A percentile compares a stretch with the other conserved stretches of the same genome.
These are phyloP conservation scores for Ceratocystis albifundus DNA, from an alignment of 2,329 filamentous ascomycete species.

Conservation along the genomic window DNA sequence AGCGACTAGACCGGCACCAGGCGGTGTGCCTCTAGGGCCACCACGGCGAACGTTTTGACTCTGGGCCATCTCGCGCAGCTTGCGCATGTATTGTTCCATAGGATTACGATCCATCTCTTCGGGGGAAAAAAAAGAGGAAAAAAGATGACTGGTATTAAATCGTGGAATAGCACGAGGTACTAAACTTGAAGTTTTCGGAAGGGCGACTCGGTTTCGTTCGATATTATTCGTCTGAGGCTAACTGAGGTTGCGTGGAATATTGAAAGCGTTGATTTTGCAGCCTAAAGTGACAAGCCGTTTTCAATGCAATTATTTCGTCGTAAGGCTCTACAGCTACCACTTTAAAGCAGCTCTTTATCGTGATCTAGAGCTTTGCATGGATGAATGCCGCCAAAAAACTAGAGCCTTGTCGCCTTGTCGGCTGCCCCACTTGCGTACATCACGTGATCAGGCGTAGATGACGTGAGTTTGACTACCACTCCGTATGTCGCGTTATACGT, in stretches of 20 bases:
- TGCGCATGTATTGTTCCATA: slow-evolving; percentile 41
- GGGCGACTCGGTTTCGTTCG: slow-evolving; percentile 1
- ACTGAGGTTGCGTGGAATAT: too few relatives aligned
- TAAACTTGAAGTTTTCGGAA: neutral
- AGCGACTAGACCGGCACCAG: slow-evolving; percentile 33
- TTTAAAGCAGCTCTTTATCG: neutral
- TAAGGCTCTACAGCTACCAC: slow-evolving; percentile 13
- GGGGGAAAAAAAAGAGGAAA: neutral
- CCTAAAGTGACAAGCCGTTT: neutral
- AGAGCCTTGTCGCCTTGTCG: neutral
- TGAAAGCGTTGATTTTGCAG: too few relatives aligned
- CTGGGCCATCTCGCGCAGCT: slow-evolving; percentile 40
- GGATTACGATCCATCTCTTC: slow-evolving; percentile 29
- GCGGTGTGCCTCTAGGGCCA: slow-evolving; percentile 33
- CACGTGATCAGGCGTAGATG: slow-evolving; percentile 17
- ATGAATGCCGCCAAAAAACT: neutral
- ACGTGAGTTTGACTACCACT: neutral
- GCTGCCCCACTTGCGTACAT: neutral
- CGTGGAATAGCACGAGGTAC: neutral
- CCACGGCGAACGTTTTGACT: slow-evolving; percentile 33
- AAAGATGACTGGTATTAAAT: neutral
- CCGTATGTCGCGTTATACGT: slow-evolving; percentile 8
- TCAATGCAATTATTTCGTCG: slow-evolving; percentile 4
- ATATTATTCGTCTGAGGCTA: neutral
- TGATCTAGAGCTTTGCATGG: slow-evolving; percentile 2